Percentiles rank a stretch among this genome's conserved stretches.
Evolutionary conservation across 2,329 filamentous ascomycete genomes (phyloP).

Genomic region (Taxawa tesnikishii): DNA sequence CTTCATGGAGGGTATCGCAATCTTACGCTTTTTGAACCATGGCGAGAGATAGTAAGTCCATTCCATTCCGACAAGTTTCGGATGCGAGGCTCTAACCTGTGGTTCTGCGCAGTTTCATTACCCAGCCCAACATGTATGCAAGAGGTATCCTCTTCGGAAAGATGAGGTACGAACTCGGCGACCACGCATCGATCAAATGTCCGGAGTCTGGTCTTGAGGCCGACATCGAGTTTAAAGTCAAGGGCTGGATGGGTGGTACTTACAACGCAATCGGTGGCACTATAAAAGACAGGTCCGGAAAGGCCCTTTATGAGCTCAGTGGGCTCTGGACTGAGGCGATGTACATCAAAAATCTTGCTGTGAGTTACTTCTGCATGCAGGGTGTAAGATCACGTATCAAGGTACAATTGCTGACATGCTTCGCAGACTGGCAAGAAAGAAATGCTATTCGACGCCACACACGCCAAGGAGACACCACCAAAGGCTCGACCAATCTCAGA

Average conservation of each 20-base stretch:
- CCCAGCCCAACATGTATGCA: slow-evolving; percentile 98
- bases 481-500: slow-evolving; percentile 66
- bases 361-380: slow-evolving; percentile 27
- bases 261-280: slow-evolving; percentile 92
- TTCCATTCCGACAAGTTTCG: too few species aligned
- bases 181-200: slow-evolving; percentile 86
- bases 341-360: slow-evolving; percentile 72
- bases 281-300: slow-evolving; percentile 79
- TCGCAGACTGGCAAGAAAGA: slow-evolving; percentile 74
- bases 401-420: neutral
- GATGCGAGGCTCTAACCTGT: slow-evolving; percentile 8
- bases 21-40: slow-evolving; percentile 69
- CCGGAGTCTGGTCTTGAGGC: slow-evolving; percentile 76
- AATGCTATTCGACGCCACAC: slow-evolving; percentile 75
- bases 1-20: slow-evolving; percentile 93
- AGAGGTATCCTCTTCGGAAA: slow-evolving; percentile 94
- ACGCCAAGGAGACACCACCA: slow-evolving; percentile 64
- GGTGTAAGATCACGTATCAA: neutral
- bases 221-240: slow-evolving; percentile 96
- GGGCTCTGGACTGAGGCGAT: slow-evolving; percentile 93
- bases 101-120: slow-evolving; percentile 55
- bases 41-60: slow-evolving; percentile 79
- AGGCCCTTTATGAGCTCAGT: slow-evolving; percentile 80
- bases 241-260: slow-evolving; percentile 90
- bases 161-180: slow-evolving; percentile 98